Conservation (phyloP, 176 grass and related monocot genomes). For the Calamus simplicifolius region DNA sequence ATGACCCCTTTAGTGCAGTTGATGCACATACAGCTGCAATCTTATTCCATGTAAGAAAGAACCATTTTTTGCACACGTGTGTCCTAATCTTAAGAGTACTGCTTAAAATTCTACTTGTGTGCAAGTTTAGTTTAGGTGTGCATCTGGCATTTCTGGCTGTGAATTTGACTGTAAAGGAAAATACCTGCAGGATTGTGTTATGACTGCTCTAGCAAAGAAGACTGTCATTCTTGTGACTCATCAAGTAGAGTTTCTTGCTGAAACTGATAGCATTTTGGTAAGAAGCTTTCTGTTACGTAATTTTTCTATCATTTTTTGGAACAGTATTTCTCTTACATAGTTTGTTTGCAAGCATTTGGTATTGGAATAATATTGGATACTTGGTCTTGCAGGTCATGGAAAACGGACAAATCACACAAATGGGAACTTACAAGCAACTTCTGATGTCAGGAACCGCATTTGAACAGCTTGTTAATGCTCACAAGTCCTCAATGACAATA, state of each 20-base stretch:
- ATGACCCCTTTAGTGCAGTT: slow-evolving; percentile 88
- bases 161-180: background rate
- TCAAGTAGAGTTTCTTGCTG: slow-evolving; percentile 79
- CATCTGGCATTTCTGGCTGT: too few species aligned
- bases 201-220: slow-evolving; percentile 73
- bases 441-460: slow-evolving; percentile 71
- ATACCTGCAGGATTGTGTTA: slow-evolving; percentile 81
- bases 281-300: background rate
- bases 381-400: slow-evolving; percentile 70
- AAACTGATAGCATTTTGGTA: slow-evolving; percentile 71
- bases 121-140: too few species aligned
- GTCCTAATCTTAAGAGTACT: too few species aligned
- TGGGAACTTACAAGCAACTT: slow-evolving; percentile 62
- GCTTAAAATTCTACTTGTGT: background rate
- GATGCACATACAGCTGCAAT: slow-evolving; percentile 78
- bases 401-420: slow-evolving; percentile 46
- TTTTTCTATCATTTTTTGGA: too few species aligned
- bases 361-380: too few species aligned
- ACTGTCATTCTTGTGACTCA: slow-evolving; percentile 90
- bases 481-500: slow-evolving; percentile 53
- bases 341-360: too few species aligned
- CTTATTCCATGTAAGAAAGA: slow-evolving; percentile 76
- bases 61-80: too few species aligned
- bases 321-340: too few species aligned
- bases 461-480: slow-evolving; percentile 72